Evolutionary conservation across 345 rosid species (phyloP), one percentile per base, ranked within the genome.

Genomic region (Trapa incisa): DNA sequence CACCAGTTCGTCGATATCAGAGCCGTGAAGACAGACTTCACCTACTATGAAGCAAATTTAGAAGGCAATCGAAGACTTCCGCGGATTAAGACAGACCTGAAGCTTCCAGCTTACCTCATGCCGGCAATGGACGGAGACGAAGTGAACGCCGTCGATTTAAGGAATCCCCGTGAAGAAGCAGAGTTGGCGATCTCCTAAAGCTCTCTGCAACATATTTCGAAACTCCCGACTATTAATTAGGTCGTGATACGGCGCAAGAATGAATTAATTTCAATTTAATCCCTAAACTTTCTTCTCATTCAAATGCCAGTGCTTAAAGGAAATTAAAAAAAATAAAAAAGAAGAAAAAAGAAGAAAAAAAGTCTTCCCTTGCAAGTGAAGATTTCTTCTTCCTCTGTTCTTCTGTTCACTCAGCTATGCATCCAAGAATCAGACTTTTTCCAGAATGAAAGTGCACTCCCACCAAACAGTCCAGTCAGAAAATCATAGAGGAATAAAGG

Each of bases 401-500:
- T 13, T 45, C 48, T 45, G 60, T 54, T 22, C 60, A 54, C 33
- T 2, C 10, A 54, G 22, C 1, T 54, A 1, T 54, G 63, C 63
- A 33, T 35, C 63, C 63, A 12, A 58, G 15, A 9, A 33, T 33
- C 63, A 32, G 12, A 32, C 12, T 45, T 54, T n/a, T 0, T 38
- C 1, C 15, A 22, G 32, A 11, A 32, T 33, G 14, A 58, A 22
- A 58, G 37, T 33, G 63, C 38, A 9, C 37, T 9, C 63, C 7
- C 63, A 58, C 37, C 37, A 11, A 15, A 58, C 1, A 29, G 38
- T 58, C 48, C 13, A 58, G 63, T 58, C 63, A 58, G 63, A 58
- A 58, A 58, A 58, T 58, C 16, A n/a, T 22, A 29, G 37, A 6
- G 37, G 63, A 58, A 58, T 58, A 58, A 58, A 58, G 63, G 63